Evolutionary conservation across 345 rosid species (phyloP), one percentile per base, ranked within the genome.

Genomic region (Gossypium herbaceum): DNA sequence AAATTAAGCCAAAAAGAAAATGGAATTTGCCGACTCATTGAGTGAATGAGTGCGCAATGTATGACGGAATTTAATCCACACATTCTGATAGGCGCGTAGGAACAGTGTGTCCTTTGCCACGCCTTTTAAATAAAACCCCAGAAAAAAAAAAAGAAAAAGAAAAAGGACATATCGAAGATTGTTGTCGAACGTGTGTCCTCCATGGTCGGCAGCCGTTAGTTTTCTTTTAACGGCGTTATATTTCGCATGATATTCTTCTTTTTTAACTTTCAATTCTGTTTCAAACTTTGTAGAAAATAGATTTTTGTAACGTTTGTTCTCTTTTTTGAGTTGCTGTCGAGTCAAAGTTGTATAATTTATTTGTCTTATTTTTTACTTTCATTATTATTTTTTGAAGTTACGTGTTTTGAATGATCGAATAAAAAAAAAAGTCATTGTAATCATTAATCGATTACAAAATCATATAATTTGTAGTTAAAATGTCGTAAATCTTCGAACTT

Each of bases 121-220:
- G 59, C 59, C 24, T 17, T 45, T 34, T 10, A 59, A 16, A 55
- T 7, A 27, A 41, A 34, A 34, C 11, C 10, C 0, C n/a, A 1
- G 4, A 20, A 20, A 20, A 1, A 11, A 29, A 12, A 29, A 10
- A 29, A 54, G 24, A 24, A 24, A 24, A 24, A 24, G 24, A 24
- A 22, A 15, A 12, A 9, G 7, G 76, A 61, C 61, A 25, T 34
- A 16, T 29, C 76, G 48, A 34, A 64, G 77, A 41, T 64, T 65
- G 71, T 65, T 66, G 71, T 65, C 50, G 71, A 74, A 50, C 72
- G 77, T 64, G 72, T 63, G 19, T n/a, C 19, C 3, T n/a, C 12
- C 8, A 2, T 52, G 72, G 77, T 75, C 77, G 72, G 72, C 77
- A 45, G 62, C 43, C 63, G 59, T 68, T 51, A 8, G 7, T 20